Evolutionary conservation across 2,329 filamentous ascomycete genomes (phyloP).

Genomic region (Aspergillus costaricaensis): DNA sequence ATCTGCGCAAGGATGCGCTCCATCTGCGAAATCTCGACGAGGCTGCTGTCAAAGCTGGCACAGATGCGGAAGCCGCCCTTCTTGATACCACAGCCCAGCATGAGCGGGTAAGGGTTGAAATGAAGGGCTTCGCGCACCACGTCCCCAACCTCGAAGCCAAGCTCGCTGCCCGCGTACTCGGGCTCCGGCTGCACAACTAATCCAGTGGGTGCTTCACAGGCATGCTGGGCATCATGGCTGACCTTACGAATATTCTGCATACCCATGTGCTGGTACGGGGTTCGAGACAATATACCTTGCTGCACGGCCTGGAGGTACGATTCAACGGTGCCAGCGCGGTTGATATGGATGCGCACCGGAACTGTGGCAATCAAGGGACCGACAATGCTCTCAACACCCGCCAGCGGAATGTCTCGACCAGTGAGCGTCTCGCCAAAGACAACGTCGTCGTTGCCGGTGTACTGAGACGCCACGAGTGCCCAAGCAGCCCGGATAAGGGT

Average conservation of each 20-base stretch:
- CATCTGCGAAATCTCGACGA: slow-evolving; percentile 42
- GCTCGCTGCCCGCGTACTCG: slow-evolving; percentile 38
- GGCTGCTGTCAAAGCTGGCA: slow-evolving; percentile 46
- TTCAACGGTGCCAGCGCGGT: slow-evolving; percentile 29
- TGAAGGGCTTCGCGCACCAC: slow-evolving; percentile 40
- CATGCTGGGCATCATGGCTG: slow-evolving; percentile 41
- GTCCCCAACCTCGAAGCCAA: slow-evolving; percentile 41
- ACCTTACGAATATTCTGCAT: slow-evolving; percentile 52
- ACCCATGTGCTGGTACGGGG: slow-evolving; percentile 52
- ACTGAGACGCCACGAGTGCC: slow-evolving; percentile 50
- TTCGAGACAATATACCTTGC: slow-evolving; percentile 38
- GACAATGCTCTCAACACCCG: slow-evolving; percentile 51
- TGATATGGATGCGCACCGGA: slow-evolving; percentile 47
- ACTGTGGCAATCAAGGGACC: slow-evolving; percentile 54
- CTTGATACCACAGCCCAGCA: slow-evolving; percentile 50
- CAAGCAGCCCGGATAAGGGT: slow-evolving; percentile 53
- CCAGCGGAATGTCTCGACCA: slow-evolving; percentile 49
- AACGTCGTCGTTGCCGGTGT: slow-evolving; percentile 49
- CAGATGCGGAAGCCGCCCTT: slow-evolving; percentile 48
- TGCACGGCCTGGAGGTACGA: slow-evolving; percentile 35
- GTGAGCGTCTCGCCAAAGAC: slow-evolving; percentile 55
- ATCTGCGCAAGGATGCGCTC: slow-evolving; percentile 40
- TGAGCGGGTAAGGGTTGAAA: slow-evolving; percentile 53
- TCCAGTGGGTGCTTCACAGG: slow-evolving; percentile 39
- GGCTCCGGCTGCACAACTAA: slow-evolving; percentile 45